phyloP scores from a whole-genome alignment of 2,329 filamentous ascomycete species.

The Cyphellophora europaea region DNA sequence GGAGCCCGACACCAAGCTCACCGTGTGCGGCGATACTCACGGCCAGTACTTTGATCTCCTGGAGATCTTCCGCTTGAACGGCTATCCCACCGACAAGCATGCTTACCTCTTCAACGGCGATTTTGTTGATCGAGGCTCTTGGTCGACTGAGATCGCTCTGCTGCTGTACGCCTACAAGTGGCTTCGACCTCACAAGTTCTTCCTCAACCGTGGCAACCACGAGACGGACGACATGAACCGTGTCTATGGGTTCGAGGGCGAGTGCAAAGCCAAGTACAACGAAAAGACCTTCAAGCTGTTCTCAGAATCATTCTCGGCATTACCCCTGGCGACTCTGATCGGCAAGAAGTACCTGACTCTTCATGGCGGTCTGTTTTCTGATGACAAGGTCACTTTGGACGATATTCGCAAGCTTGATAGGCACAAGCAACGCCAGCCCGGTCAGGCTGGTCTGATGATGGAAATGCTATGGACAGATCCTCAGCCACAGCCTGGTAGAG shows the following conservation, averaged over 20 bases:
- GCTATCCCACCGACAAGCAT: slow-evolving; percentile 73
- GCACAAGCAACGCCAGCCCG: slow-evolving; percentile 84
- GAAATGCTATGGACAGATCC: slow-evolving; percentile 99
- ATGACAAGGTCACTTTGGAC: slow-evolving; percentile 77
- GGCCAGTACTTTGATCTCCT: slow-evolving; percentile 97
- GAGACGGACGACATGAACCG: slow-evolving; percentile 99
- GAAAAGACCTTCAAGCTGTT: slow-evolving; percentile 94
- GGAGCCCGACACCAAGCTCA: slow-evolving; percentile 66
- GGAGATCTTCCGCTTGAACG: slow-evolving; percentile 90
- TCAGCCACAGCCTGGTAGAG: slow-evolving; percentile 72
- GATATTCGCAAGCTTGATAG: slow-evolving; percentile 90
- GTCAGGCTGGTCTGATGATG: slow-evolving; percentile 96
- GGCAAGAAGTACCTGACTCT: slow-evolving; percentile 37
- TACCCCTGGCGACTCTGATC: slow-evolving; percentile 85
- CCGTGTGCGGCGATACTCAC: slow-evolving; percentile 95
- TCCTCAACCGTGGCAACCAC: slow-evolving; percentile 95
- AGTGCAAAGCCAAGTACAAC: slow-evolving; percentile 97
- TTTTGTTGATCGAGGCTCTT: slow-evolving; percentile 94
- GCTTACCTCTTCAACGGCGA: slow-evolving; percentile 97
- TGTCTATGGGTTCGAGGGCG: slow-evolving; percentile 95
- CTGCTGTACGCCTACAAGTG: slow-evolving; percentile 95
- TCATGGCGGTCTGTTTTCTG: slow-evolving; percentile 21
- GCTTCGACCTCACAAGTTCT: slow-evolving; percentile 78
- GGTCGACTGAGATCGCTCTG: slow-evolving; percentile 95
- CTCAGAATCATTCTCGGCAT: slow-evolving; percentile 92